Evolutionary conservation across 2,329 filamentous ascomycete species (phyloP).

Genomic region (Colletotrichum costaricense): DNA sequence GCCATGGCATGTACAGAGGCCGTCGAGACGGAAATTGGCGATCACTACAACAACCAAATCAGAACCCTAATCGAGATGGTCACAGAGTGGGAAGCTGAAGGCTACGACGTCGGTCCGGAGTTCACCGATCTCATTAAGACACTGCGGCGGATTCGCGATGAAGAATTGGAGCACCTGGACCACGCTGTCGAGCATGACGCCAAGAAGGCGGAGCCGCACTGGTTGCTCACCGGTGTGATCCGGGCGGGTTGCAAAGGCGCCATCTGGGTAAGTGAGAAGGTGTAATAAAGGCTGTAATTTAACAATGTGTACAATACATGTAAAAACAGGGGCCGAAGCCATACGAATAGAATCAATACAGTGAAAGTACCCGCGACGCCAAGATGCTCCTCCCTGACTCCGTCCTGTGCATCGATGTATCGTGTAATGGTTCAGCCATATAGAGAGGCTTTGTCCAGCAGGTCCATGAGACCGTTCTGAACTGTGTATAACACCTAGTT

Average conservation of each 20-base stretch:
- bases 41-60: slow-evolving; percentile 95
- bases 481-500: slow-evolving; percentile 42
- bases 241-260: slow-evolving; percentile 90
- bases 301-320: slow-evolving; percentile 37
- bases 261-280: slow-evolving; percentile 88
- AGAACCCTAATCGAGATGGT: slow-evolving; percentile 84
- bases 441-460: not conserved
- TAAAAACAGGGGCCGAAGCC: slow-evolving; percentile 27
- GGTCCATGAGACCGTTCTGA: slow-evolving; percentile 1
- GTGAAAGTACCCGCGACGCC: not conserved
- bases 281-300: slow-evolving; percentile 53
- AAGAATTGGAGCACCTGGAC: slow-evolving; percentile 96
- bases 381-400: not conserved
- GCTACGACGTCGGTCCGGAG: slow-evolving; percentile 85
- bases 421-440: slow-evolving; percentile 11
- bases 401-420: not conserved
- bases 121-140: slow-evolving; percentile 77
- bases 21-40: slow-evolving; percentile 97
- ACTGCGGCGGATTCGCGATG: slow-evolving; percentile 87
- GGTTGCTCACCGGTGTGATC: slow-evolving; percentile 87
- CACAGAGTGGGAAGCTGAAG: slow-evolving; percentile 77
- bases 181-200: slow-evolving; percentile 94
- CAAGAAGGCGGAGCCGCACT: slow-evolving; percentile 89
- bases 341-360: slow-evolving; percentile 19
- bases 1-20: slow-evolving; percentile 99